Conservation (phyloP, 495 filamentous ascomycete species). For the Bombardia bombarda region DNA sequence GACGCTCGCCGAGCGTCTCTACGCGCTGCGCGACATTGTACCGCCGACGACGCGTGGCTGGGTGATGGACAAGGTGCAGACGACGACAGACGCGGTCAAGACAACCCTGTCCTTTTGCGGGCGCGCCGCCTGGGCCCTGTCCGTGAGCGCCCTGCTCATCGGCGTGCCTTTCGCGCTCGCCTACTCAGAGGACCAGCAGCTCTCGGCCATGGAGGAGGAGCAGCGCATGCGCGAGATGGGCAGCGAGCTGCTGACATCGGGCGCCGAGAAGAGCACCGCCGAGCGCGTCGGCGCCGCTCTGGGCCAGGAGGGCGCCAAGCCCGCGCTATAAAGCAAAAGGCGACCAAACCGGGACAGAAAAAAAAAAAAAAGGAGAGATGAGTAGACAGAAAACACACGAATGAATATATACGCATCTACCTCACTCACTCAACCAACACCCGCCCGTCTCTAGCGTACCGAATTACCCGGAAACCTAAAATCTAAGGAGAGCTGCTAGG, state of each 20-base stretch:
- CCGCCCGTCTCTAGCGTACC: no score
- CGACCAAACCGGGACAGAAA: no score
- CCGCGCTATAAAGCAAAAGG: constrained; percentile 30
- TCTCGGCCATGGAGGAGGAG: constrained; percentile 94
- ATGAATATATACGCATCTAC: no score
- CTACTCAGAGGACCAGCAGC: constrained; percentile 89
- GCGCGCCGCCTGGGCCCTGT: constrained; percentile 79
- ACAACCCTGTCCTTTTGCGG: constrained; percentile 60
- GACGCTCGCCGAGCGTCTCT: constrained; percentile 68
- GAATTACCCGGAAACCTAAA: no score
- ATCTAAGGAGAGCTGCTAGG: no score
- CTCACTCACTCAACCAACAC: no score
- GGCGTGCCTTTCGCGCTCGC: constrained; percentile 90
- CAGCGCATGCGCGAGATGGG: constrained; percentile 82
- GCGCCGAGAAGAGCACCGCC: constrained; percentile 19
- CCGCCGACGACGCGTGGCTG: constrained; percentile 71
- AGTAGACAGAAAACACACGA: no score
- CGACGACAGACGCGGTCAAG: constrained; percentile 47
- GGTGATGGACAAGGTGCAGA: constrained; percentile 51
- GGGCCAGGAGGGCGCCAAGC: constrained; percentile 21
- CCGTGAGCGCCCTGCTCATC: constrained; percentile 78
- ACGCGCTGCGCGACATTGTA: constrained; percentile 85
- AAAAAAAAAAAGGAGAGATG: no score
- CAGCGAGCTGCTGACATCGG: constrained; percentile 34
- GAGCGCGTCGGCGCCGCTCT: constrained; percentile 27